phyloP scores from a whole-genome alignment of 2,329 filamentous ascomycete species.

The Botrytis aclada region DNA sequence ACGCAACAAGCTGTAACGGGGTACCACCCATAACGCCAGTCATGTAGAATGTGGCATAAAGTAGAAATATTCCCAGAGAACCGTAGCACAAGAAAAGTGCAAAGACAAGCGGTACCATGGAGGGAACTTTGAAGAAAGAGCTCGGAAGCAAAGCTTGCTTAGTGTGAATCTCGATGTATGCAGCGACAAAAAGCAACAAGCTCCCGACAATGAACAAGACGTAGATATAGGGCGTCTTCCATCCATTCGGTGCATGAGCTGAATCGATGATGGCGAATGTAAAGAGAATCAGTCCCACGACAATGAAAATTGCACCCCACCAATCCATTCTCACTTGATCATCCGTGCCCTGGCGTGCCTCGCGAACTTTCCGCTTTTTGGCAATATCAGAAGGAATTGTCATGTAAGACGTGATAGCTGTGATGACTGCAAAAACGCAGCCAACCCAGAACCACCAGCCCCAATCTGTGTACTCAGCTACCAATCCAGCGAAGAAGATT shows the following conservation, averaged over 20 bases:
- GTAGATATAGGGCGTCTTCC: slow-evolving; percentile 71
- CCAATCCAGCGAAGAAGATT: slow-evolving; percentile 62
- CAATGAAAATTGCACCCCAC: slow-evolving; percentile 57
- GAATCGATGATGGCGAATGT: slow-evolving; percentile 75
- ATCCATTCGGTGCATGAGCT: slow-evolving; percentile 64
- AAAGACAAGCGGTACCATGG: slow-evolving; percentile 61
- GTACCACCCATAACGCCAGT: slow-evolving; percentile 50
- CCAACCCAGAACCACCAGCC: slow-evolving; percentile 69
- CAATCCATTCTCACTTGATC: slow-evolving; percentile 63
- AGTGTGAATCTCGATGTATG: slow-evolving; percentile 70
- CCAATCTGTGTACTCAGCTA: slow-evolving; percentile 58
- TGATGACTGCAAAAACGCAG: slow-evolving; percentile 49
- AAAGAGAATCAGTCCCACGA: slow-evolving; percentile 64
- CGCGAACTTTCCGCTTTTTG: slow-evolving; percentile 35
- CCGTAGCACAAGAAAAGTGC: slow-evolving; percentile 67
- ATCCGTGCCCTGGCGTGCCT: slow-evolving; percentile 2
- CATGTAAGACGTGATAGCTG: slow-evolving; percentile 45
- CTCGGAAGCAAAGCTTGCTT: slow-evolving; percentile 65
- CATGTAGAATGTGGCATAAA: slow-evolving; percentile 68
- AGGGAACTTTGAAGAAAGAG: slow-evolving; percentile 66
- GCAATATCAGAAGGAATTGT: slow-evolving; percentile 49
- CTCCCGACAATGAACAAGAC: slow-evolving; percentile 62
- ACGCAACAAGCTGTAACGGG: slow-evolving; percentile 56
- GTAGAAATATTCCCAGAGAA: slow-evolving; percentile 63
- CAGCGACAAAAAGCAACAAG: slow-evolving; percentile 55